Base-by-base conservation (phyloP, 192 early-diverging fungal genomes). In the Coemansia sp. region DNA sequence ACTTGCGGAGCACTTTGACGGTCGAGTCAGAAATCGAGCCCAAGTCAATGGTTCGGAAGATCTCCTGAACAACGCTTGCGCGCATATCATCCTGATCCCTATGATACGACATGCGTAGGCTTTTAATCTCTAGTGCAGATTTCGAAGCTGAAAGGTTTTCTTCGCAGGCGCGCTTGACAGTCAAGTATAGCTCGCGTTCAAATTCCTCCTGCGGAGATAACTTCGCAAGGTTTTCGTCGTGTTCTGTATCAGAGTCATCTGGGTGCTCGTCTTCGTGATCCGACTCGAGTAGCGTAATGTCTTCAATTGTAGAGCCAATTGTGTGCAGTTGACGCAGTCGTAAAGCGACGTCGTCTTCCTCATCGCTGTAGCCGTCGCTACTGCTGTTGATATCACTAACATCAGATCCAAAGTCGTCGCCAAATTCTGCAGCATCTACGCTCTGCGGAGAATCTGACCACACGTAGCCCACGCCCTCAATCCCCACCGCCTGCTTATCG, bases 61-160 rank as follows among this genome's bases (percentile, higher is more conserved):
- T 75, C 26, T 82, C 77, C 21, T 91, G 90, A 16, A 93, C 78
- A n/a, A 93, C 82, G 10, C 89, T 78, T 41, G 80, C 78, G 7
- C 93, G 85, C 65, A 96, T 82, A 71, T 94, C 90, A 30, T 88
- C 78, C 64, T 90, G 92, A 10, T 85, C 86, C 18, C 89, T 88
- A 75, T 96, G 90, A 57, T 86, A 87, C 21, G 93, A 87, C 87
- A 97, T 88, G 48, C 93, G 91, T 52, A 94, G 77, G 5, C 89
- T 89, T 56, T 91, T 94, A 16, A 97, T 78, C 81, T 98, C 95
- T 10, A 95, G 73, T 7, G 83, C 83, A 9, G 93, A 85, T 59
- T 87, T 88, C 23, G 91, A 89, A 14, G 91, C 81, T 6, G 76
- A 65, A 68, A 94, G 92, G 49, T 84, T 76, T 54, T 94, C 93